Base-by-base conservation (phyloP, 139 green algal genomes). In the Pseudopediastrum boryanum region DNA sequence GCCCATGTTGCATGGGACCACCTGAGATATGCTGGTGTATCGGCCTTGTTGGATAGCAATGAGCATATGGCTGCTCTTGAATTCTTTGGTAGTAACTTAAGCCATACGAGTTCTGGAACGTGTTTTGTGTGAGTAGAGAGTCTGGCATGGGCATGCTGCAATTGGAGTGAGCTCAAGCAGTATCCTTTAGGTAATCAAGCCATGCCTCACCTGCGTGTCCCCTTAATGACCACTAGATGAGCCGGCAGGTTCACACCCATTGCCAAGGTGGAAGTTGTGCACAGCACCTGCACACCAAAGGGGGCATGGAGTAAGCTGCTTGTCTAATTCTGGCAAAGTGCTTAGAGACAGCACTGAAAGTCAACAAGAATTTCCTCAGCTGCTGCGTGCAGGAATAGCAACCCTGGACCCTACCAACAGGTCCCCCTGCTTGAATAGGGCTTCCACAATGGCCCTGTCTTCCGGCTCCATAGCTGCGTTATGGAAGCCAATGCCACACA, bases 191-290 rank as follows among this genome's bases (percentile, higher is more conserved):
- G n/a, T n/a, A n/a, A n/a, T n/a, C n/a, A n/a, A n/a, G n/a, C n/a
- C n/a, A n/a, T n/a, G n/a, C n/a, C n/a, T n/a, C n/a, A n/a, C 77
- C 77, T 12, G 41, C 87, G 66, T 1, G 93, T 97, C 36, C 92
- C 93, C 75, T 97, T 96, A 36, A 98, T 82, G 2, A 98, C 83
- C 25, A 98, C 95, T 66, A 98, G 89, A 77, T 97, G 90, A 2
- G 95, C 95, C 21, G 95, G 95, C 65, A 98, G 89, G 80, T 98
- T 98, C 23, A 98, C 92, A 25, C 95, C 95, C 78, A 94, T 79
- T 0, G 95, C 95, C 46, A 98, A 83, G 0, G 95, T 98, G 36
- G 88, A 92, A 1, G 95, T 98, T 19, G 90, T 91, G 82, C 94
- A 97, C 42, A 98, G 83, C 39, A 97, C 91, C 87, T 93, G 83